Base-by-base conservation (phyloP, 768 basidiomycete species). In the Lentinula edodes region DNA sequence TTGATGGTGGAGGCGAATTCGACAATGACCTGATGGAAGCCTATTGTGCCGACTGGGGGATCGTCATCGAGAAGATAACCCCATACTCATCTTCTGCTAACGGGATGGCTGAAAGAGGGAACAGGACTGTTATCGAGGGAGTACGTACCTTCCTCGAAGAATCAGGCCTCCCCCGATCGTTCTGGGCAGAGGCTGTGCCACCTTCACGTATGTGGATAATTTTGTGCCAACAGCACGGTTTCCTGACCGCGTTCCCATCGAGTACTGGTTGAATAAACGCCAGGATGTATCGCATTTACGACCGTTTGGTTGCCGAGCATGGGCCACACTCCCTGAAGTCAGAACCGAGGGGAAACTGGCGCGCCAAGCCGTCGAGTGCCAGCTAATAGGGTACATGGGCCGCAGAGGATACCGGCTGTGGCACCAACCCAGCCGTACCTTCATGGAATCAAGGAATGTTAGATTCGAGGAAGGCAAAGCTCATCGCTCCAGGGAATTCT, bases 1-100 rank as follows among this genome's bases (percentile, higher is more conserved):
- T 63, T 0, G 73, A 76, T 56, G 61, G 66, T 12, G 75, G 74
- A 5, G 65, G 66, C 2, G 72, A 75, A 62, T 75, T 68, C 45
- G 46, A 68, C 8, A 69, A 67, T 56, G 23, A 59, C 0, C 53
- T 68, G 6, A 73, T 72, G 52, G 35, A 66, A 6, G 50, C 16
- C 1, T 67, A 65, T 36, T 63, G 66, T 15, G n/a, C 6, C 0
- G 45, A 60, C 6, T 53, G 68, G 9, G 72, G 74, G 1, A 71
- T 73, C 10, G 28, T 18, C 1, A 63, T 52, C 28, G 61, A 67
- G 63, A 65, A 52, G n/a, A 67, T 66, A 38, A 58, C 58, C 10
- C 72, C 67, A 3, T 42, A 70, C 45, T 68, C 69, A 1, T 71
- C 68, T 6, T 52, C 70, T 18, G 67, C 69, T 16, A 72, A 74